Base-by-base conservation (phyloP, 768 basidiomycete genomes). In the Termitomyces sp. region DNA sequence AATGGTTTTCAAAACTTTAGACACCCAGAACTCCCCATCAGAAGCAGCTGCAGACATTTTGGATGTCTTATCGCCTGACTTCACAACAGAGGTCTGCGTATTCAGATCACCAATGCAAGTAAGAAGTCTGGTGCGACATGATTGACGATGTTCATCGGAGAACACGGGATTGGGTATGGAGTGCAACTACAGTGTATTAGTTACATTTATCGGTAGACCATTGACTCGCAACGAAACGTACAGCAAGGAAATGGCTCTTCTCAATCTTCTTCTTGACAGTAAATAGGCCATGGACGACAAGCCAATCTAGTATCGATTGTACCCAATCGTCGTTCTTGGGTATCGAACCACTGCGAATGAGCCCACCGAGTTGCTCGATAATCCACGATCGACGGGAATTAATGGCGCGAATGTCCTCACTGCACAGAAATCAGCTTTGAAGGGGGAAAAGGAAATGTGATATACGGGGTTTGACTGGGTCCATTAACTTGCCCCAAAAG, bases 301-400 rank as follows among this genome's bases (percentile, higher is more conserved):
- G 78, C 84, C 94, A 97, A 62, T 96, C 86, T 32, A 98, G 78
- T 57, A 95, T 76, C 11, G 79, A 76, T 59, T 82, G 79, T 20
- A 96, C 78, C 87, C 93, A 94, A 40, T 79, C 79, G 70, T 96
- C 94, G 47, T 81, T 80, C 69, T 92, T 94, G 4, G 89, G 91
- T 51, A 96, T 83, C 1, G 85, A 81, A 12, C 86, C 85, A 69
- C 94, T 95, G 46, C 88, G 87, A 64, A 96, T 77, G 36, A 97
- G 83, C 4, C 84, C 81, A 14, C 83, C 79, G 20, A 97, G 78
- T 73, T 98, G 96, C 51, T 97, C 94, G 53, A 91, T 81, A 37
- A 92, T 85, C 96, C 96, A 99, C 32, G 73, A 72, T 59, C 94
- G 78, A 59, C 87, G 81, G 3, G 82, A 77, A 61, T 86, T 84